phyloP scores from a whole-genome alignment of 2,329 filamentous ascomycete species.

The Penicillium nordicum region DNA sequence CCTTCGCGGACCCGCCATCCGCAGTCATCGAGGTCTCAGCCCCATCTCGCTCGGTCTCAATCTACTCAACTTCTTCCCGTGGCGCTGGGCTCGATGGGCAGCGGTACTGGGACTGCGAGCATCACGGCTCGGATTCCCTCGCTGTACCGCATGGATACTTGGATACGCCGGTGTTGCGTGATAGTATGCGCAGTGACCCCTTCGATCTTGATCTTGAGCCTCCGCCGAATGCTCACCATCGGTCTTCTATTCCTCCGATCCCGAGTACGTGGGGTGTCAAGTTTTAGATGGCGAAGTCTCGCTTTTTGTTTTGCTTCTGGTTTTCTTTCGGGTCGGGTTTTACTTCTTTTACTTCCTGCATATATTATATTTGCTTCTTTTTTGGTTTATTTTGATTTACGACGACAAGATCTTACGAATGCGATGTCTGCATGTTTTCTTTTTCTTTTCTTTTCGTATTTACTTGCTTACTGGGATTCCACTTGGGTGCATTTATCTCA shows the following conservation, averaged over 20 bases:
- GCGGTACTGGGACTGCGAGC: conserved; percentile 15
- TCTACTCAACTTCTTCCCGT: conserved; percentile 15
- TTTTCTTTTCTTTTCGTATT: background rate
- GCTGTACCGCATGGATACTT: background rate
- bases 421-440: background rate
- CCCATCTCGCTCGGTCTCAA: conserved; percentile 13
- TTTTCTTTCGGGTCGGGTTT: background rate
- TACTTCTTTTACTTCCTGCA: background rate
- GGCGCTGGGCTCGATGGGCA: background rate
- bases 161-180: conserved; percentile 11
- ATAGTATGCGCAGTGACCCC: conserved; percentile 33
- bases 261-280: conserved; percentile 3
- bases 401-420: conserved; percentile 6
- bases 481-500: background rate
- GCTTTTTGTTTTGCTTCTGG: background rate
- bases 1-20: conserved; percentile 5
- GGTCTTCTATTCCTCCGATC: conserved; percentile 5
- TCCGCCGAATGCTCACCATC: conserved; percentile 33
- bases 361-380: background rate
- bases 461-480: background rate
- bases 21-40: conserved; percentile 14
- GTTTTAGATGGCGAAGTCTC: background rate
- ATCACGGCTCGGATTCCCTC: background rate
- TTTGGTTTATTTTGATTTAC: background rate
- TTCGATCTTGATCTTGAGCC: conserved; percentile 34